Evolutionary conservation across 176 grass and related monocot genomes (phyloP).

Genomic region (Oryza meyeriana): DNA sequence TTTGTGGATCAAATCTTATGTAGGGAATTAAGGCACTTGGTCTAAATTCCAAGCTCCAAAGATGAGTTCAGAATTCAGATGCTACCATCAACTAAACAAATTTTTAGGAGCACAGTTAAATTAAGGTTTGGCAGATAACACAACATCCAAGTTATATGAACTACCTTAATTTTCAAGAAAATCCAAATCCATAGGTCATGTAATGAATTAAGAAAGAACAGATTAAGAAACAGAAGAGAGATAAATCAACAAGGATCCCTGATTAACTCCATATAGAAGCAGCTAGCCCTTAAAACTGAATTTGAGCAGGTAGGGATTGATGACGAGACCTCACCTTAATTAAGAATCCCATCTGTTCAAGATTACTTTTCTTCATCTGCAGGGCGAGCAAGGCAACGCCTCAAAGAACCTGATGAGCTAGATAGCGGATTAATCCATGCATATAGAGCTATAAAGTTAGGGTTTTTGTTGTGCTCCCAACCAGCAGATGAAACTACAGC

Average conservation of each 20-base stretch:
- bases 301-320: not conserved
- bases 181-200: not conserved
- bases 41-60: not conserved
- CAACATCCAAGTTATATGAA: not conserved
- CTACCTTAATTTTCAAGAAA: not conserved
- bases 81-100: not conserved
- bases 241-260: not conserved
- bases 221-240: not conserved
- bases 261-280: not conserved
- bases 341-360: not conserved
- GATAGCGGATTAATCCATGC: not conserved
- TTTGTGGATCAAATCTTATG: not conserved
- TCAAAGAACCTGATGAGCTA: not conserved
- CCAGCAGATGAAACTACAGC: slow-evolving; percentile 76
- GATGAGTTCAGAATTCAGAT: not conserved
- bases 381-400: not conserved
- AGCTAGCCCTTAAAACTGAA: not conserved
- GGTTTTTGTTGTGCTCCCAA: slow-evolving; percentile 54
- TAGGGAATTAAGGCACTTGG: not conserved
- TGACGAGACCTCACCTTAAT: not conserved
- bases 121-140: not conserved
- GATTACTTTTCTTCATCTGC: not conserved
- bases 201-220: not conserved
- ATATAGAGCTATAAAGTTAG: not conserved
- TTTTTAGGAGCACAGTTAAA: not conserved